Conservation (phyloP, 163 green algal genomes). For the Chlamydomonas reinhardtii region DNA sequence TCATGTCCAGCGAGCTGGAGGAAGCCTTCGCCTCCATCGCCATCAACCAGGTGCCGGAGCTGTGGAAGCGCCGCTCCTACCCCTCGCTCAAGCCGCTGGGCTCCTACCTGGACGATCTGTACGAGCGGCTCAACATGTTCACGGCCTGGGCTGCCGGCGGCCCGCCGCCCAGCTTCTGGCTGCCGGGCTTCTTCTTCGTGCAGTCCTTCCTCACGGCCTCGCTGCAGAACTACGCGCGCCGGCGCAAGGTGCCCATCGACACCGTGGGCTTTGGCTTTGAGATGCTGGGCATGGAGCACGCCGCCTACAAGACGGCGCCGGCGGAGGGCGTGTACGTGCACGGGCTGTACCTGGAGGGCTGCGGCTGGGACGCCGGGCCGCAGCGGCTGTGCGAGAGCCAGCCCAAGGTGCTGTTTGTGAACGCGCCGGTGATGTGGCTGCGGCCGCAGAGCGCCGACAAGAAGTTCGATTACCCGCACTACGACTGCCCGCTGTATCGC, state of each 20-base stretch:
- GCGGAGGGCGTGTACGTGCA: constrained; percentile 78
- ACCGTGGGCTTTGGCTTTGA: constrained; percentile 82
- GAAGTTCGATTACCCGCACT: constrained; percentile 59
- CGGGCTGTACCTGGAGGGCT: constrained; percentile 82
- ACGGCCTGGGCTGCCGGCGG: constrained; percentile 68
- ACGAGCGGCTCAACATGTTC: constrained; percentile 72
- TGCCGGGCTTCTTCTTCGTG: constrained; percentile 88
- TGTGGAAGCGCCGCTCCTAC: constrained; percentile 80
- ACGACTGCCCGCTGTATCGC: constrained; percentile 82
- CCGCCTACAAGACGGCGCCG: constrained; percentile 59
- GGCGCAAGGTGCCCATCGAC: constrained; percentile 80
- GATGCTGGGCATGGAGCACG: constrained; percentile 69
- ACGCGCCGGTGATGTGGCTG: constrained; percentile 81
- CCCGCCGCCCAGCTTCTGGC: constrained; percentile 75
- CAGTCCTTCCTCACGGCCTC: constrained; percentile 85
- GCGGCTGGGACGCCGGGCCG: constrained; percentile 69
- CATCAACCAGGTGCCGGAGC: constrained; percentile 77
- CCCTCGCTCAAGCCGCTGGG: constrained; percentile 81
- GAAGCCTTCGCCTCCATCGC: constrained; percentile 71
- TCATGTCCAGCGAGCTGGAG: constrained; percentile 85
- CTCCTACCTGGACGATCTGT: constrained; percentile 82
- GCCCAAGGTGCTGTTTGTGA: constrained; percentile 81
- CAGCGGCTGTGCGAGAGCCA: constrained; percentile 71
- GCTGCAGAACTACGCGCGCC: constrained; percentile 82
- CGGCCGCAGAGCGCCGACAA: constrained; percentile 67